Evolutionary conservation across 169 alveolate species (phyloP).

Genomic region (Plasmodium chabaudi): DNA sequence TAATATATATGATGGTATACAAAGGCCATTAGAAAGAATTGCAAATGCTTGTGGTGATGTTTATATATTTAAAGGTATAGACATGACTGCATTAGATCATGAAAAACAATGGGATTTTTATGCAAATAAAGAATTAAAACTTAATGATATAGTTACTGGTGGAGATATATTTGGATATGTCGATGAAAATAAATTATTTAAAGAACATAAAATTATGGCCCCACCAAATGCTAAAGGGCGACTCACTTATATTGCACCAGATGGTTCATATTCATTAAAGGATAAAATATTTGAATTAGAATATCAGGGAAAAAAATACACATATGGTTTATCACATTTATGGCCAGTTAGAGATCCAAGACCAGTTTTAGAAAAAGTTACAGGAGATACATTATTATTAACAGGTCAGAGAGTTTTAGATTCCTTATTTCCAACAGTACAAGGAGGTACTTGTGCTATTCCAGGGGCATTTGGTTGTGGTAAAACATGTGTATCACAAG

Average conservation of each 20-base stretch:
- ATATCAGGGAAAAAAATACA: conserved; percentile 91
- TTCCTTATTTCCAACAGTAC: conserved; percentile 97
- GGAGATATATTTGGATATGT: conserved; percentile 98
- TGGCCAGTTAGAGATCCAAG: conserved; percentile 99
- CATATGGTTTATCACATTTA: conserved; percentile 94
- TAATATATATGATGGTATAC: conserved; percentile 98
- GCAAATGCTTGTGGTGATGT: conserved; percentile 91
- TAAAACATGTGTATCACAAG: conserved; percentile 98
- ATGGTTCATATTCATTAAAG: conserved; percentile 94
- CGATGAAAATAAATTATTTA: conserved; percentile 95
- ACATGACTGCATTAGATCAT: conserved; percentile 94
- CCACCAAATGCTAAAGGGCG: conserved; percentile 98
- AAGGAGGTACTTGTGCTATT: conserved; percentile 99
- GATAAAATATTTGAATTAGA: conserved; percentile 90
- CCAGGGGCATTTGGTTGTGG: conserved; percentile 99
- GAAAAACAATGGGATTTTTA: conserved; percentile 94
- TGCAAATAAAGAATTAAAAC: conserved; percentile 90
- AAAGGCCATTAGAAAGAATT: conserved; percentile 96
- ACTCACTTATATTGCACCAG: conserved; percentile 94
- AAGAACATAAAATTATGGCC: conserved; percentile 94
- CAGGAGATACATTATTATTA: conserved; percentile 95
- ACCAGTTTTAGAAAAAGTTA: conserved; percentile 96
- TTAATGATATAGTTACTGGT: conserved; percentile 96
- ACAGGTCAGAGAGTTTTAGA: conserved; percentile 99
- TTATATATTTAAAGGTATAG: conserved; percentile 97